Evolutionary conservation across 768 basidiomycete genomes (phyloP), one percentile per base, ranked within the genome.

Genomic region (Lentinula sp.): DNA sequence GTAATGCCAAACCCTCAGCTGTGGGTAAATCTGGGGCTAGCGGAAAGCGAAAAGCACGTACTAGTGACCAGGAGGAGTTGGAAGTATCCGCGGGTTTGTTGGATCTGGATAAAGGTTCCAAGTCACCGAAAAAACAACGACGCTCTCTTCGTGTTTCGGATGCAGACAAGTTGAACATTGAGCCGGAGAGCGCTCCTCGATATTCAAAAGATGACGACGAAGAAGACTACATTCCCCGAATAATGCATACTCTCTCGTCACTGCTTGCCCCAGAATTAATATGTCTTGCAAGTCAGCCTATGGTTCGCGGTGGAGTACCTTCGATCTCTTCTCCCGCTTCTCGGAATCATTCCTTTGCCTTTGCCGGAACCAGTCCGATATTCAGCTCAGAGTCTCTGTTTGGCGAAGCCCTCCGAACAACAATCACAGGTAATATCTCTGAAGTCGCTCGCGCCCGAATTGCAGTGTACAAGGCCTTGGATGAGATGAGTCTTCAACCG

Each of bases 271-370:
- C 57, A 20, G 57, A 46, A 45, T 23, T 59, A 18, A 2, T 59
- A 48, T 59, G 43, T 49, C 45, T 59, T 15, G 57, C 57, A 3
- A 59, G 57, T 48, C 57, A 59, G 15, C 57, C 57, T 36, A 18
- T 59, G 45, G 37, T 59, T 18, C 43, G 48, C 12, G 57, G 57
- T 6, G 57, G 57, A 18, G 28, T 59, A 18, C 41, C 39, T n/a
- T 36, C 57, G 9, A 28, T 59, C 10, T 32, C 57, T 20, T 16
- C 37, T 59, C 35, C 23, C 15, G 13, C 57, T 33, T 48, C 57
- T 20, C 35, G 28, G 15, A 13, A 16, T 49, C 9, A 59, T 49
- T 59, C 23, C 1, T 23, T 49, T 3, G 3, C 45, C 16, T 8
- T 59, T 41, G 45, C n/a, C n/a, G 45, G 57, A 1, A 59, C 45